Percentiles rank a stretch among this genome's conserved stretches.
phyloP scores from a whole-genome alignment of 768 basidiomycete species.

The Lanmaoa rubissima region DNA sequence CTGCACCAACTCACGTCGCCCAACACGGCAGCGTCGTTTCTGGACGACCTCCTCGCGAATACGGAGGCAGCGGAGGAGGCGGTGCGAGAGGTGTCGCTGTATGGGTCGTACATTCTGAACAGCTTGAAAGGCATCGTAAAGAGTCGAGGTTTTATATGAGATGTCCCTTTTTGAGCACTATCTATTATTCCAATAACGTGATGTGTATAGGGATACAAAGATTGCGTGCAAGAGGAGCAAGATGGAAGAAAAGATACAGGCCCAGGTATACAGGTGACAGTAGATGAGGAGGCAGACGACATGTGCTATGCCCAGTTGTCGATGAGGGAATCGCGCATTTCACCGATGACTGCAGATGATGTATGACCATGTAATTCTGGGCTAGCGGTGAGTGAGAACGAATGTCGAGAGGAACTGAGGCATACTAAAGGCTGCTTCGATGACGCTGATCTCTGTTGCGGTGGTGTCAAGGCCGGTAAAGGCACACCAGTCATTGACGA shows the following conservation, averaged over 20 bases:
- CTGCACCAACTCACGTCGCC: slow-evolving; percentile 83
- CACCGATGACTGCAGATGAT: slow-evolving; percentile 78
- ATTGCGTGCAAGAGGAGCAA: slow-evolving; percentile 15
- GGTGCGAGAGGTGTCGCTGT: slow-evolving; percentile 52
- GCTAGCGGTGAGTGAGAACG: slow-evolving; percentile 3
- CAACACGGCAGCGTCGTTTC: slow-evolving; percentile 59
- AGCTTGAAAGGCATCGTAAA: slow-evolving; percentile 74
- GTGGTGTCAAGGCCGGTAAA: slow-evolving; percentile 99
- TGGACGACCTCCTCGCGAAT: slow-evolving; percentile 59
- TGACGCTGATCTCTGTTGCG: slow-evolving; percentile 98
- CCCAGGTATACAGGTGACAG: slow-evolving; percentile 6
- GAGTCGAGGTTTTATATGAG: slow-evolving; percentile 56
- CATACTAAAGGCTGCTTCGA: slow-evolving; percentile 96
- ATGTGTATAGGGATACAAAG: slow-evolving; percentile 17
- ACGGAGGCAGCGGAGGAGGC: slow-evolving; percentile 45
- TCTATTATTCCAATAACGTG: slow-evolving; percentile 16
- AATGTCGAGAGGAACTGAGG: slow-evolving; percentile 18
- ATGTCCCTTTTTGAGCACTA: slow-evolving; percentile 6
- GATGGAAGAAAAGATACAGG: background rate
- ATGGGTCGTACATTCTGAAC: slow-evolving; percentile 57
- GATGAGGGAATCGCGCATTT: slow-evolving; percentile 89
- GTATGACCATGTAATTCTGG: slow-evolving; percentile 85
- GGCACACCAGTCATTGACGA: slow-evolving; percentile 99
- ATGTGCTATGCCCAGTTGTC: slow-evolving; percentile 81
- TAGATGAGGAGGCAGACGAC: slow-evolving; percentile 5